phyloP scores from a whole-genome alignment of 176 grass and related monocot species.

The Secale cereale region DNA sequence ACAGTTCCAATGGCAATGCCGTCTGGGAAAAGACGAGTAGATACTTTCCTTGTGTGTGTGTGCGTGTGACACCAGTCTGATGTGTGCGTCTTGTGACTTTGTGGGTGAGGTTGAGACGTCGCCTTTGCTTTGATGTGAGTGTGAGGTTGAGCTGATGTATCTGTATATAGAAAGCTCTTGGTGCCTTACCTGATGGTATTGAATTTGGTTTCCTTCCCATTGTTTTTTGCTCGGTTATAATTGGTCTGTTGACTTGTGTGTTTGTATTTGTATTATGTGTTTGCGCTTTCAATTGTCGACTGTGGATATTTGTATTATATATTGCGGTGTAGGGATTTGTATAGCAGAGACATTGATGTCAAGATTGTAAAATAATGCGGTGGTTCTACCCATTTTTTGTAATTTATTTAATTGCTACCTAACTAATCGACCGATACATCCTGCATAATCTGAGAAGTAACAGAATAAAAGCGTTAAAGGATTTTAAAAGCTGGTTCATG shows the following conservation, averaged over 20 bases:
- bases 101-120: slow-evolving; percentile 48
- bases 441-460: background rate
- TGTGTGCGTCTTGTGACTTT: slow-evolving; percentile 20
- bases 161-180: slow-evolving; percentile 54
- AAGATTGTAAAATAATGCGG: background rate
- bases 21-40: background rate
- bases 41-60: slow-evolving; percentile 28
- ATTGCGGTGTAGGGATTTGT: background rate
- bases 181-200: slow-evolving; percentile 51
- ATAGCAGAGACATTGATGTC: background rate
- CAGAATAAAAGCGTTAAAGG: background rate
- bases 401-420: background rate
- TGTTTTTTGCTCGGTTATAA: background rate
- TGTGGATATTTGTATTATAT: too few species aligned
- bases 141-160: slow-evolving; percentile 46
- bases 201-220: background rate
- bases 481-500: background rate
- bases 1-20: background rate
- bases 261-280: background rate
- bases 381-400: background rate
- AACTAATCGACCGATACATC: background rate
- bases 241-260: background rate
- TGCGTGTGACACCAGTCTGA: background rate
- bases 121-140: slow-evolving; percentile 39
- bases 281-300: background rate